phyloP scores from a whole-genome alignment of 148 eudicot genomes.

The Selenicereus undatus region DNA sequence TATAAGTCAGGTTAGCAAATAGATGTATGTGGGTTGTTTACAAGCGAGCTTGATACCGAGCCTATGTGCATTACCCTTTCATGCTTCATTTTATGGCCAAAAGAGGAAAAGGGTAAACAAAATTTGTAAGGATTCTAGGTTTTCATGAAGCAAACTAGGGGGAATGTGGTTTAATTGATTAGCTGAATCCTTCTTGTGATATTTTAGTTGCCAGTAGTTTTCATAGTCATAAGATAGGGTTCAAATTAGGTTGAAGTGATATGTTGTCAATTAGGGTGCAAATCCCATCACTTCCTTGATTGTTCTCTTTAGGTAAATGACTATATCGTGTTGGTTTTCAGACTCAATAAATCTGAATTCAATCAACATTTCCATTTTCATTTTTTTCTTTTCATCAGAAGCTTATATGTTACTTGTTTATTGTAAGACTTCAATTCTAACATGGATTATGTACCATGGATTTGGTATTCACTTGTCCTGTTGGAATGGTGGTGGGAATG shows the following conservation, averaged over 20 bases:
- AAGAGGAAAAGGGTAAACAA: not conserved
- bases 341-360: not conserved
- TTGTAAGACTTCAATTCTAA: not conserved
- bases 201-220: not conserved
- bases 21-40: too few species aligned
- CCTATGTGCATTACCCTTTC: too few species aligned
- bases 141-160: not conserved
- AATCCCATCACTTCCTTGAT: not conserved
- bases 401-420: not conserved
- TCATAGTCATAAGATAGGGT: too few species aligned
- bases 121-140: not conserved
- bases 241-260: not conserved
- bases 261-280: not conserved
- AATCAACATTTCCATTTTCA: not conserved
- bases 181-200: not conserved
- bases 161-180: not conserved
- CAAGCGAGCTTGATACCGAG: too few species aligned
- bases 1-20: too few species aligned
- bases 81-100: too few species aligned
- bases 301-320: not conserved
- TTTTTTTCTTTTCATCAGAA: not conserved
- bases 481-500: constrained; percentile 97
- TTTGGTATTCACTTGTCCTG: constrained; percentile 40
- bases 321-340: not conserved
- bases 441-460: not conserved